Base-by-base conservation (phyloP, 2,329 filamentous ascomycete species). In the Rhynchosporium secalis region DNA sequence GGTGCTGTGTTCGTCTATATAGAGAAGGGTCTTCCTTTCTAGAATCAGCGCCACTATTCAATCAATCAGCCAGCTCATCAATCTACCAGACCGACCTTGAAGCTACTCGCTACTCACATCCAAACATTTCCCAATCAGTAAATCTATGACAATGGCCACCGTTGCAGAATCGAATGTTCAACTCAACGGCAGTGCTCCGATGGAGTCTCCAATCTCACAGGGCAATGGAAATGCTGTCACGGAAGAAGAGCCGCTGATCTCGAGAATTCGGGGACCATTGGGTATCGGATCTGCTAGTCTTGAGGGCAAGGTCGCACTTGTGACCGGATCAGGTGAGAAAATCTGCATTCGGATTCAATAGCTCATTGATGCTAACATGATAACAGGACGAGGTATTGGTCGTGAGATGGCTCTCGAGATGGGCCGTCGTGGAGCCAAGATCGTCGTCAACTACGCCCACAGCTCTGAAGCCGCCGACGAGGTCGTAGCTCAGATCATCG, bases 371-470 rank as follows among this genome's bases (percentile, higher is more conserved):
- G 28, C 56, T 66, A 43, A 26, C 20, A 13, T 4, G 5, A 5
- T 31, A 40, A 51, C 62, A 84, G 80, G 84, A 70, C 84, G 86
- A 74, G 86, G 86, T 68, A 88, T 89, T 67, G 86, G 86, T 63
- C 81, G 83, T 58, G 83, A 84, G 69, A 88, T 89, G 80, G 86
- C 86, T 58, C 78, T 83, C 59, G 85, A 88, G 76, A 83, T 89
- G 61, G 86, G 82, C 63, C 79, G 81, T 65, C 84, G 85, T 63
- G 86, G 86, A 58, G 86, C 86, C 70, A 84, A 79, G 60, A 79
- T 90, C 58, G 79, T 89, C 69, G 74, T 79, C 40, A 72, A 75
- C 28, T 78, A 83, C 0, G 88, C 88, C 28, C 79, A 87, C 86
- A 52, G 87, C 60, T 72, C 80, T 0, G 82, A 79, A 20, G 82